Evolutionary conservation across 495 filamentous ascomycete genomes (phyloP).

Genomic region (Eremomyces bilateralis): DNA sequence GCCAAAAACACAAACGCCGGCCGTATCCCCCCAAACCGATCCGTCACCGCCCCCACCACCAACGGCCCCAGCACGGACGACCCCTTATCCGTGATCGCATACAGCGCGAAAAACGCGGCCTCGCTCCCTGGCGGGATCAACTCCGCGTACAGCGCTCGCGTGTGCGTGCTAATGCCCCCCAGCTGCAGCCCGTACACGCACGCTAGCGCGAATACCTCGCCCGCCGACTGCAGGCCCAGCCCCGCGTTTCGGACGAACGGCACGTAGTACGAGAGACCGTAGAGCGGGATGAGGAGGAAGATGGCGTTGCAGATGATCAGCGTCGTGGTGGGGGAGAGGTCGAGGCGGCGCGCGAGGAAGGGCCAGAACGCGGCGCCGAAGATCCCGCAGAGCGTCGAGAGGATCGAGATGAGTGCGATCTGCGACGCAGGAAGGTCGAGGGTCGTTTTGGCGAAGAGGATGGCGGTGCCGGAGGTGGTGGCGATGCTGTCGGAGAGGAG

Average conservation of each 20-base stretch:
- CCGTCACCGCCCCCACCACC: constrained; percentile 82
- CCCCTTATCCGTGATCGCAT: constrained; percentile 95
- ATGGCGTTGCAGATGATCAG: constrained; percentile 75
- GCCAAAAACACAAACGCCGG: constrained; percentile 89
- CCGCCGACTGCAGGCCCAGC: constrained; percentile 69
- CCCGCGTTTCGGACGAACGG: constrained; percentile 57
- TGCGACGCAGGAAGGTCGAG: constrained; percentile 73
- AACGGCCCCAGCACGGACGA: constrained; percentile 84
- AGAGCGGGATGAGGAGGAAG: constrained; percentile 82
- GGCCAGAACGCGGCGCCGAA: constrained; percentile 82
- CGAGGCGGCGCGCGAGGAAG: constrained; percentile 40
- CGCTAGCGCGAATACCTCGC: constrained; percentile 92
- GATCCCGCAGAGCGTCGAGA: constrained; percentile 63
- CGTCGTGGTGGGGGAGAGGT: constrained; percentile 56
- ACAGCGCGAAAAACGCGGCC: constrained; percentile 88
- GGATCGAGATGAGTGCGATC: constrained; percentile 83
- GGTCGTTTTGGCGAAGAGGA: constrained; percentile 87
- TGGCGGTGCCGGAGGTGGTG: constrained; percentile 83
- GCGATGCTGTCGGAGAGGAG: constrained; percentile 84
- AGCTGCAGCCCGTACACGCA: constrained; percentile 85
- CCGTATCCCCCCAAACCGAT: constrained; percentile 71
- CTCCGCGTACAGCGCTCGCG: constrained; percentile 78
- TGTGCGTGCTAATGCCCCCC: constrained; percentile 82
- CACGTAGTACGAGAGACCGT: constrained; percentile 76
- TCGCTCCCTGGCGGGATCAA: constrained; percentile 85